Evolutionary conservation across 108 stramenopile genomes (phyloP), one percentile per base, ranked within the genome.

Genomic region (Fragilariopsis cylindrus): DNA sequence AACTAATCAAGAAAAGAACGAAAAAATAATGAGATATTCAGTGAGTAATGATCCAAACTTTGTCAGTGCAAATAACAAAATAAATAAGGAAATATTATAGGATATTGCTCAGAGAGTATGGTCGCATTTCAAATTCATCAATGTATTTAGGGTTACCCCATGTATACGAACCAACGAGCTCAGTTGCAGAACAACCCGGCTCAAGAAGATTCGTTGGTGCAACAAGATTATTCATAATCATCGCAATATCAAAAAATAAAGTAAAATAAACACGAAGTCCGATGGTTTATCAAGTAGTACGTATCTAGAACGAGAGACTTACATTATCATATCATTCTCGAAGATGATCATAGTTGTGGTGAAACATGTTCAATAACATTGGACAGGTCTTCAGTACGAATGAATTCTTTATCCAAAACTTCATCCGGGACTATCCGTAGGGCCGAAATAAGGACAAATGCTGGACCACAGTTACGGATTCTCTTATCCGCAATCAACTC

Each of bases 61-160:
- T 0, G 30, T 30, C 30, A 30, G 30, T 52, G 50, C 12, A 52
- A 52, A 52, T 52, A 52, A 13, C 50, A 13, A 52, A 0, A 9
- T 13, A 52, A 52, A 52, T 2, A 9, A 30, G 30, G 30, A 30
- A 30, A 30, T 2, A 30, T 30, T 30, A 30, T 30, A 30, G 30
- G 50, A 52, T 13, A 52, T 52, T 63, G 87, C 84, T 91, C 90
- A 79, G 90, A 87, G 71, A 90, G 86, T 84, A 97, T 94, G 79
- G 82, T 87, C 81, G 90, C 90, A 42, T 89, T 88, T 78, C 81
- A 63, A 57, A 88, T 75, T 94, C 96, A 74, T 92, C 95, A 73
- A 47, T 57, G 72, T 42, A 64, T 57, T 39, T 79, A 72, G 84
- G 82, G 81, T 88, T 75, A 68, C 75, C 71, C 77, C 67, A 44